These are phyloP conservation scores for Xylariales sp. DNA, from an alignment of 2,329 filamentous ascomycete species.

Conservation along the genomic window DNA sequence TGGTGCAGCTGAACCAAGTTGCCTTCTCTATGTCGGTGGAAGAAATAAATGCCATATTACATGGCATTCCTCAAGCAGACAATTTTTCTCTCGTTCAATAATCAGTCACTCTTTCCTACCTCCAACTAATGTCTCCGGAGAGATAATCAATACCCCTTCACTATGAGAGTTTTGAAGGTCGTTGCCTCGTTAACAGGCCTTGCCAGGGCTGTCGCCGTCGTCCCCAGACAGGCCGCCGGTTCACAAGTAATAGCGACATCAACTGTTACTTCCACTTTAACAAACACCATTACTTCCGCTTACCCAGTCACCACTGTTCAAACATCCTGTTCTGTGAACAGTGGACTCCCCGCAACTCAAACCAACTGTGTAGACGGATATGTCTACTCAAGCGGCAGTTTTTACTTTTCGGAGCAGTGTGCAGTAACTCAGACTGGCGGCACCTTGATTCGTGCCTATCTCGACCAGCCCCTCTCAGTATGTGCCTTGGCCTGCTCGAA, in stretches of 20 bases:
- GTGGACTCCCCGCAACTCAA: not conserved
- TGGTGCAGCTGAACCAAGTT: not conserved
- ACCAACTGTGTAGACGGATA: not conserved
- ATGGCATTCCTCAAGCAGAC: not conserved
- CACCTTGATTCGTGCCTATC: not conserved
- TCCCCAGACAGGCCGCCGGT: conserved; percentile 1
- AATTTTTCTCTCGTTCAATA: too few relatives aligned
- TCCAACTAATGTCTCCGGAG: not conserved
- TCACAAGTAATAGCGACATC: not conserved
- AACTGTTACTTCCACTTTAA: not conserved
- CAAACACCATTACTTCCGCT: not conserved
- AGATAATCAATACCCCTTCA: not conserved
- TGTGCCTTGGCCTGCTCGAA: not conserved
- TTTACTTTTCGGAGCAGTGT: not conserved
- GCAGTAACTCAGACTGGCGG: not conserved
- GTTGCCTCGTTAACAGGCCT: not conserved
- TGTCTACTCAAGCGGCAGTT: not conserved
- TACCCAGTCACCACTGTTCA: not conserved
- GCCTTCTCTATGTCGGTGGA: not conserved
- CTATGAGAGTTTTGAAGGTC: conserved; percentile 1
- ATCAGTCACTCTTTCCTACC: not conserved
- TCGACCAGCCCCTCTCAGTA: not conserved
- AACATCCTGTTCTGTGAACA: not conserved
- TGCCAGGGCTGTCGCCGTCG: not conserved
- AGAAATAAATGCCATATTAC: not conserved